Evolutionary conservation across 768 basidiomycete genomes (phyloP).

Genomic region (Termitomyces eurrhizus): DNA sequence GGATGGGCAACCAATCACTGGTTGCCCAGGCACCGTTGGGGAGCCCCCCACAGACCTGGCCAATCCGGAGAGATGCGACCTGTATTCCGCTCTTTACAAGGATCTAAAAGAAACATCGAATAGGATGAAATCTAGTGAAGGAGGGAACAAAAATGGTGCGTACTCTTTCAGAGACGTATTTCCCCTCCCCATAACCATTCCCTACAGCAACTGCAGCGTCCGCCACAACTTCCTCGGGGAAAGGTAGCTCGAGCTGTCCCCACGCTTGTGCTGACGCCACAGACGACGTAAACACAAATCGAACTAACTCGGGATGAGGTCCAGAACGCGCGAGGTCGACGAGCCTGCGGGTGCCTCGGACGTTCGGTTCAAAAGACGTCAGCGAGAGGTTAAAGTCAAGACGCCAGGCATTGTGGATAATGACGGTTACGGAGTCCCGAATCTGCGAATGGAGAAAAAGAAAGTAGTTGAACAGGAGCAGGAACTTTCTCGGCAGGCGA

Average conservation of each 20-base stretch:
- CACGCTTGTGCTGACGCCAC: constrained; percentile 29
- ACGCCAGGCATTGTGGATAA: constrained; percentile 44
- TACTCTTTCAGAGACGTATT: constrained; percentile 39
- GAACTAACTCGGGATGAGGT: constrained; percentile 21
- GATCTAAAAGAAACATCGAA: constrained; percentile 19
- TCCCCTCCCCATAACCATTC: constrained; percentile 42
- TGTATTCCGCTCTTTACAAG: constrained; percentile 34
- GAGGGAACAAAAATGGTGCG: constrained; percentile 1
- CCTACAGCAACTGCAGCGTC: constrained; percentile 32
- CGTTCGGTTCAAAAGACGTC: constrained; percentile 46
- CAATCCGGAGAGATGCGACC: constrained; percentile 36
- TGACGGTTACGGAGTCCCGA: constrained; percentile 25
- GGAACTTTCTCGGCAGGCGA: background rate
- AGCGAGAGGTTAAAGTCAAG: constrained; percentile 44
- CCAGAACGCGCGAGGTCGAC: constrained; percentile 34
- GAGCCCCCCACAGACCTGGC: constrained; percentile 39
- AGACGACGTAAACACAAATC: constrained; percentile 38
- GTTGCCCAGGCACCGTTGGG: constrained; percentile 39
- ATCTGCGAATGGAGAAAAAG: constrained; percentile 23
- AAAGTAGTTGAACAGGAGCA: background rate
- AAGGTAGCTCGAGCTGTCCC: constrained; percentile 23
- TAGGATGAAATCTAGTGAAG: background rate
- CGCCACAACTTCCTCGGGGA: constrained; percentile 30
- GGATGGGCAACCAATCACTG: constrained; percentile 43
- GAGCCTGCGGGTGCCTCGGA: constrained; percentile 43